phyloP scores from a whole-genome alignment of 2,329 filamentous ascomycete genomes.

The Aspergillus persii region DNA sequence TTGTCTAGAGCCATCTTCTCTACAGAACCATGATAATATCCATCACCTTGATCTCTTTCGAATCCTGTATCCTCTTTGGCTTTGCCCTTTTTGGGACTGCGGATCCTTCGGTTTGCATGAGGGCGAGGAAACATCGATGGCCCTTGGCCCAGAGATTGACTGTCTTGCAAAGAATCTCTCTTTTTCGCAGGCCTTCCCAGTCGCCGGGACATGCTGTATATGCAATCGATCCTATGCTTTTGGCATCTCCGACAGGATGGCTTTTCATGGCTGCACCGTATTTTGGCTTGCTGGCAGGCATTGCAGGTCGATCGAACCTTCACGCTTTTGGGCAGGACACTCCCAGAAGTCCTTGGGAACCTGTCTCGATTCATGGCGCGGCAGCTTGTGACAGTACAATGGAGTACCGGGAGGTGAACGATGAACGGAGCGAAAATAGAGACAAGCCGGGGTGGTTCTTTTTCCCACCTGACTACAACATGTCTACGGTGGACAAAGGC shows the following conservation, averaged over 20 bases:
- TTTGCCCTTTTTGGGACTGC: slow-evolving; percentile 13
- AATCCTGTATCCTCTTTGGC: slow-evolving; percentile 1
- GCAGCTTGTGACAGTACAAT: background rate
- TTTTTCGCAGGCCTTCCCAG: slow-evolving; percentile 36
- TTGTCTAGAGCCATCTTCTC: slow-evolving; percentile 6
- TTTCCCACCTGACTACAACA: background rate
- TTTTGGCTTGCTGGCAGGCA: slow-evolving; percentile 40
- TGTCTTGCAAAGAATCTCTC: slow-evolving; percentile 14
- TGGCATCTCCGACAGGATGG: slow-evolving; percentile 35
- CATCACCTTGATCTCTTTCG: background rate
- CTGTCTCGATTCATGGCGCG: slow-evolving; percentile 8
- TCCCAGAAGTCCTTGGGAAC: slow-evolving; percentile 4
- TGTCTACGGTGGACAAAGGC: background rate
- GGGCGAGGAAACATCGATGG: background rate
- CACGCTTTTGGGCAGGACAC: slow-evolving; percentile 30
- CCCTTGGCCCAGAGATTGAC: background rate
- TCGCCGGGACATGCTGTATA: slow-evolving; percentile 37
- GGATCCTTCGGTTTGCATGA: slow-evolving; percentile 7
- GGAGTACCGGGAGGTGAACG: background rate
- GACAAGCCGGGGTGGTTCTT: background rate
- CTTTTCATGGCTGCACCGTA: slow-evolving; percentile 38
- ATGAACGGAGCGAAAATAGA: background rate
- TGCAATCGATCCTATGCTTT: slow-evolving; percentile 34
- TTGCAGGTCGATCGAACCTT: slow-evolving; percentile 39
- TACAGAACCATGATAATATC: background rate